phyloP scores from a whole-genome alignment of 176 grass and related monocot genomes.

The Aegilops bicornis region DNA sequence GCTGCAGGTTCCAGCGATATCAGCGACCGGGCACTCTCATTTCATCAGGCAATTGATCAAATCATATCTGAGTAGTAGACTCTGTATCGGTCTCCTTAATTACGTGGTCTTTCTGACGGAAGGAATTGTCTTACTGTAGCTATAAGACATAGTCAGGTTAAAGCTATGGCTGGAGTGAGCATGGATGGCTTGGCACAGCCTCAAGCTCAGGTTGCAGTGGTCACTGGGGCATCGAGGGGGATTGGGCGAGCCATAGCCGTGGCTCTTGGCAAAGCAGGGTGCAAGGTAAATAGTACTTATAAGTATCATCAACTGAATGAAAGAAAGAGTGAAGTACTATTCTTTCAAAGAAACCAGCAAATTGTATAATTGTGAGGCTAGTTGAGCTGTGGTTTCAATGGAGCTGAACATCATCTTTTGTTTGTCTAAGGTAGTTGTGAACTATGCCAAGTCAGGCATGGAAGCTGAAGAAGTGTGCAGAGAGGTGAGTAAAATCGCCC shows the following conservation, averaged over 20 bases:
- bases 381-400: neutral
- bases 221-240: constrained; percentile 75
- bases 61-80: neutral
- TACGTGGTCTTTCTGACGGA: neutral
- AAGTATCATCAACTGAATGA: neutral
- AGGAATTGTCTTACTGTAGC: neutral
- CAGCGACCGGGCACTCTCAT: neutral
- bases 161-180: neutral
- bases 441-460: constrained; percentile 79
- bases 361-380: neutral
- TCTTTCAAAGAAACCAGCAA: neutral
- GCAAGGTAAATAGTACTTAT: constrained; percentile 54
- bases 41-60: neutral
- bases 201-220: constrained; percentile 35
- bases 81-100: neutral
- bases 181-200: constrained; percentile 21
- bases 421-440: constrained; percentile 66
- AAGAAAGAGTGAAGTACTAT: neutral
- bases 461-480: constrained; percentile 94
- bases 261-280: constrained; percentile 73
- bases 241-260: constrained; percentile 81
- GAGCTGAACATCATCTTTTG: neutral
- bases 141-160: neutral
- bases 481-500: constrained; percentile 47
- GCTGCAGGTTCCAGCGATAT: neutral